phyloP scores from a whole-genome alignment of 768 basidiomycete species.

The Coprinellus micaceus region DNA sequence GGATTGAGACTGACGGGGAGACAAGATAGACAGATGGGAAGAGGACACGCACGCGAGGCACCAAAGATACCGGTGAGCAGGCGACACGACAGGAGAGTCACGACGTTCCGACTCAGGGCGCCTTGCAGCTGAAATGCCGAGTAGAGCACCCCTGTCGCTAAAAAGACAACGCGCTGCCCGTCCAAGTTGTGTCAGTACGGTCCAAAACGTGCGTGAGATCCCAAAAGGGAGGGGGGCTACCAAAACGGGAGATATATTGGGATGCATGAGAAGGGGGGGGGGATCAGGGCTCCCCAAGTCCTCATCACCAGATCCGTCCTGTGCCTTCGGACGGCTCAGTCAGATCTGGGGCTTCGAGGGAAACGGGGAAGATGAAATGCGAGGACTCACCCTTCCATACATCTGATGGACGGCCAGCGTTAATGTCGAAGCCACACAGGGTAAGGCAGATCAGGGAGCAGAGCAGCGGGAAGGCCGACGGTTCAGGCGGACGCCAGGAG shows the following conservation, averaged over 20 bases:
- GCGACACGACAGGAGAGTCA: slow-evolving; percentile 48
- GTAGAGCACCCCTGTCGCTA: slow-evolving; percentile 49
- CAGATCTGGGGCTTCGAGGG: no score
- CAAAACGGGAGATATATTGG: no score
- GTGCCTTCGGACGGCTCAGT: no score
- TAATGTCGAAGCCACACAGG: slow-evolving; percentile 3
- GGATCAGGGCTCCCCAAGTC: no score
- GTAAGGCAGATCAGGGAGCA: no score
- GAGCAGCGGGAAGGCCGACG: no score
- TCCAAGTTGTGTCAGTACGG: neutral
- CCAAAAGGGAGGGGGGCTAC: neutral
- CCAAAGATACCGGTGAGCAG: slow-evolving; percentile 58
- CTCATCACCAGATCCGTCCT: no score
- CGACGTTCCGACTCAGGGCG: slow-evolving; percentile 44
- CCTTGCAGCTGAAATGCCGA: slow-evolving; percentile 53
- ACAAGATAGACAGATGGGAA: neutral
- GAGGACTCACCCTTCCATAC: slow-evolving; percentile 46
- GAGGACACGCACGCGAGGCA: slow-evolving; percentile 42
- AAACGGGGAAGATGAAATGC: no score
- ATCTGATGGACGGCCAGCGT: slow-evolving; percentile 21
- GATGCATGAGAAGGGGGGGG: no score
- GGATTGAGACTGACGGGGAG: slow-evolving; percentile 5
- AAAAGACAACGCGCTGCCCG: slow-evolving; percentile 47
- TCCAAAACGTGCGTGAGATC: neutral
- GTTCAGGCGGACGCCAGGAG: no score